Conservation (phyloP, 345 rosid genomes). For the Rhizophora mangle region DNA sequence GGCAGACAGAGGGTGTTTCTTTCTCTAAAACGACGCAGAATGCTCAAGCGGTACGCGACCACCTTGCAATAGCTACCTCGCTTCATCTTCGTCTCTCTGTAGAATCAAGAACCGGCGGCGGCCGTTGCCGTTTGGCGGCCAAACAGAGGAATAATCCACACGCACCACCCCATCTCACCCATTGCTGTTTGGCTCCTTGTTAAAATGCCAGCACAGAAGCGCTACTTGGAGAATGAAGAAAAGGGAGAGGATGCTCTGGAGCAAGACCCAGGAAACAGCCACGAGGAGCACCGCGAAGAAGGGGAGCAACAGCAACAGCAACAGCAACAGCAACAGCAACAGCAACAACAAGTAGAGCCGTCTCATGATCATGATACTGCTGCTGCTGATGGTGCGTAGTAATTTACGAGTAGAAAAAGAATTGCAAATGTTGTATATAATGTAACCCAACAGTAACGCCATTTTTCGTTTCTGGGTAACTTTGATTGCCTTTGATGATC, state of each 20-base stretch:
- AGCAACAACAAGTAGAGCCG: neutral
- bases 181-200: neutral
- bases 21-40: neutral
- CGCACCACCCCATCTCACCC: too few species aligned
- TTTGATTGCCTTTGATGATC: neutral
- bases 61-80: neutral
- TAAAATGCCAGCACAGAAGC: slow-evolving; percentile 30
- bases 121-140: too few species aligned
- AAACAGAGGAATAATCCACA: too few species aligned
- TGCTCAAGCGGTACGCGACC: neutral
- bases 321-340: too few species aligned
- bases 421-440: neutral
- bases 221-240: slow-evolving; percentile 8
- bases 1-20: neutral
- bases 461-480: slow-evolving; percentile 2
- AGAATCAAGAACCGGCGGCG: neutral
- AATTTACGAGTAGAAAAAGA: neutral
- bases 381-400: slow-evolving; percentile 18
- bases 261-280: neutral
- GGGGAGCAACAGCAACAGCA: neutral
- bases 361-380: neutral
- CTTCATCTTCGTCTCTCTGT: neutral
- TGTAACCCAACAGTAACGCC: neutral
- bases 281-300: neutral
- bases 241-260: slow-evolving; percentile 5